Base-by-base conservation (phyloP, 2,329 filamentous ascomycete genomes). In the Trichoderma sp. region DNA sequence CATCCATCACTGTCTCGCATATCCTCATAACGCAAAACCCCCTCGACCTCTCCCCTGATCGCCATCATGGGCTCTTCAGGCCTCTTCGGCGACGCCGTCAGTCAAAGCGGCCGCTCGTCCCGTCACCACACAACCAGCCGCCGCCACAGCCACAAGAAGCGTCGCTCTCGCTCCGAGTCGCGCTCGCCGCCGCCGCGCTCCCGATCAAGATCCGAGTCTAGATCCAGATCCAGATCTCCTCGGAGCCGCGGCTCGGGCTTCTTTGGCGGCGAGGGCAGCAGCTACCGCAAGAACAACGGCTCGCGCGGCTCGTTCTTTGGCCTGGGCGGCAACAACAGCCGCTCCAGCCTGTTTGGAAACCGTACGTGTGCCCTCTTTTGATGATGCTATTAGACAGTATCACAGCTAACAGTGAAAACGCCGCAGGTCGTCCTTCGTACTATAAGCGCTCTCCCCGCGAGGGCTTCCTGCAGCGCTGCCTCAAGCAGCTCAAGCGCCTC, bases 371-470 rank as follows among this genome's bases (percentile, higher is more conserved):
- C 11, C 46, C 39, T 18, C 4, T 10, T 21, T 3, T 21, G n/a
- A 8, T 39, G 16, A 18, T 39, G 3, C 5, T 16, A 39, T 18
- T 0, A 8, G 3, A 7, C 10, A 43, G 18, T 18, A 39, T 18
- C 37, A 2, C 0, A 43, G 30, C 32, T 59, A 55, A 59, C 37
- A 39, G 3, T 58, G 13, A 59, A 32, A 32, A 5, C 34, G 24
- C 28, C 3, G 8, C 69, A 79, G 85, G 85, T 75, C 84, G 85
- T 69, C 84, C 86, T 30, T 87, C 87, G 52, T 90, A 91, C 77
- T 94, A 94, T 81, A 92, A 92, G 77, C 91, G 93, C 76, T 91
- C 92, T 21, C 92, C 95, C 2, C 91, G 95, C 73, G 85, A 88
- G 70, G 91, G 90, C 76, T 97, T 96, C 82, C 81, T 97, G 71